A percentile compares a stretch with the other conserved stretches of the same genome.
phyloP scores from a whole-genome alignment of 2,329 filamentous ascomycete genomes.

The Chaetomium olivaceum region DNA sequence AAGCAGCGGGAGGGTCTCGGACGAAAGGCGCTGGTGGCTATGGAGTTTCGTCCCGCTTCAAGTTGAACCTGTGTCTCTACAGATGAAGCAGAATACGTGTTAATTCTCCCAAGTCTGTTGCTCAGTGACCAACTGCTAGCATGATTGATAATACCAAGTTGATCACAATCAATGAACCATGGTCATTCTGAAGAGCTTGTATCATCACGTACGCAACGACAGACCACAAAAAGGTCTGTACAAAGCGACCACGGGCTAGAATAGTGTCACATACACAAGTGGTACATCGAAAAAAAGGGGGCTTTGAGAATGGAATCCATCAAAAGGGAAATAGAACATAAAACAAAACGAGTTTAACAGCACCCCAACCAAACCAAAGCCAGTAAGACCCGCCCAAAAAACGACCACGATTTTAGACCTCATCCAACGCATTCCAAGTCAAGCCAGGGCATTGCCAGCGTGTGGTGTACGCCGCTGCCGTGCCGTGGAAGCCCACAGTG shows the following conservation, averaged over 20 bases:
- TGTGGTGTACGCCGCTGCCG: conserved; percentile 6
- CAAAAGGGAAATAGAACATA: conserved; percentile 24
- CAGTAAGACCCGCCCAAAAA: conserved; percentile 18
- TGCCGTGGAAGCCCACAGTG: neutral
- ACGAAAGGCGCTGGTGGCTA: neutral
- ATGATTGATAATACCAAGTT: neutral
- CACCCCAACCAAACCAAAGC: conserved; percentile 18
- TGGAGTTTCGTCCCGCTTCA: neutral
- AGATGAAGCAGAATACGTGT: neutral
- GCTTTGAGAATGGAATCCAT: conserved; percentile 19
- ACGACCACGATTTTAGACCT: conserved; percentile 23
- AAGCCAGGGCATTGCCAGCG: conserved; percentile 6
- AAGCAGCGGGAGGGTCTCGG: neutral
- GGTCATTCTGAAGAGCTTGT: neutral
- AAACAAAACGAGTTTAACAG: conserved; percentile 12
- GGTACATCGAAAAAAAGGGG: conserved; percentile 21
- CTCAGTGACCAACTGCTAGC: neutral
- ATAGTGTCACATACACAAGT: conserved; percentile 21
- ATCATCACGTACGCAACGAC: neutral
- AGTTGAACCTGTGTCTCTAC: neutral
- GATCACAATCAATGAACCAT: neutral
- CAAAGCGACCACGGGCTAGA: conserved; percentile 4
- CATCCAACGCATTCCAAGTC: conserved; percentile 27
- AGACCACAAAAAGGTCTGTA: neutral
- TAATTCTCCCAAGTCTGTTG: neutral